Evolutionary conservation across 768 basidiomycete species (phyloP).

Genomic region (Lactarius tabidus): DNA sequence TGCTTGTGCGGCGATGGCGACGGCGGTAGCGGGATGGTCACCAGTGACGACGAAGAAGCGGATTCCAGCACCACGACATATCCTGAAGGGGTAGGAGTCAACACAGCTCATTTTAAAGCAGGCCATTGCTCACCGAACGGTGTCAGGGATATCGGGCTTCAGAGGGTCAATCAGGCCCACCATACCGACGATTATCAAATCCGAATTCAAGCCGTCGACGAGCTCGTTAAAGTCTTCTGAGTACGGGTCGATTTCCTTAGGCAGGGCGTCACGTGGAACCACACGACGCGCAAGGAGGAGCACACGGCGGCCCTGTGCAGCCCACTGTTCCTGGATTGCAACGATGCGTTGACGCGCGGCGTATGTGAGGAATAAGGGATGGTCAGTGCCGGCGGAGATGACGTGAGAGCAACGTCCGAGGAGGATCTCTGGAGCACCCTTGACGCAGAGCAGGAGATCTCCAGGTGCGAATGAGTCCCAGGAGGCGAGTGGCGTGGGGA

Average conservation of each 20-base stretch:
- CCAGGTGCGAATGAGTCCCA: conserved; percentile 30
- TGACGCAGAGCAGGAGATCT: conserved; percentile 37
- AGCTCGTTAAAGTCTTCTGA: conserved; percentile 41
- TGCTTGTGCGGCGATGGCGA: conserved; percentile 60
- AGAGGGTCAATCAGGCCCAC: conserved; percentile 59
- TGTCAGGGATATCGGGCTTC: conserved; percentile 33
- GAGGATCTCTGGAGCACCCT: conserved; percentile 53
- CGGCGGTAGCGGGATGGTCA: conserved; percentile 56
- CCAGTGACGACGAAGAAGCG: conserved; percentile 62
- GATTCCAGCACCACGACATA: conserved; percentile 52
- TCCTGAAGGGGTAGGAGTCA: too few relatives aligned
- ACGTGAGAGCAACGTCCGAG: conserved; percentile 40
- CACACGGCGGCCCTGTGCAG: conserved; percentile 55
- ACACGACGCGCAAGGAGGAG: conserved; percentile 50
- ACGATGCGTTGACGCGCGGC: conserved; percentile 32
- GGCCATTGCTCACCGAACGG: conserved; percentile 1
- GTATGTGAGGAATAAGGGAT: conserved; percentile 33
- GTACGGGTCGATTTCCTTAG: conserved; percentile 31
- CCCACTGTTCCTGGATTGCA: conserved; percentile 45
- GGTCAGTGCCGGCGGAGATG: conserved; percentile 35
- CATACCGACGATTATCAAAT: conserved; percentile 54
- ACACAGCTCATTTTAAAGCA: too few relatives aligned
- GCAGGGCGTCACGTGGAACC: conserved; percentile 33
- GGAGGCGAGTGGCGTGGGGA: conserved; percentile 29
- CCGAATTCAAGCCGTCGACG: conserved; percentile 39